These are phyloP conservation scores for Kalmusia sp. DNA, from an alignment of 2,329 filamentous ascomycete species.

Conservation along the genomic window DNA sequence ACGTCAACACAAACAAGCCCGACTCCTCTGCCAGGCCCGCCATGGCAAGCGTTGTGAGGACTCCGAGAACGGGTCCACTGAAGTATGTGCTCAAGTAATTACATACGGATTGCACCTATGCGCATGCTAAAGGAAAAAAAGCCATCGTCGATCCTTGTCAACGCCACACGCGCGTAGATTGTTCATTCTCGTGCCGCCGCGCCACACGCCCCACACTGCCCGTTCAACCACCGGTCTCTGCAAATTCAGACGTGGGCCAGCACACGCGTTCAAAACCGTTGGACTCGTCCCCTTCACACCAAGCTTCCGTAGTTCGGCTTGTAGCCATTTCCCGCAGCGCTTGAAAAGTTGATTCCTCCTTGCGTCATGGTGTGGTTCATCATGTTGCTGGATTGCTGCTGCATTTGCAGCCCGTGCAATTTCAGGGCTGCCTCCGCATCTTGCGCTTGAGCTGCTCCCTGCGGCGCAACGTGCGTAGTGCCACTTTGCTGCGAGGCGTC, in stretches of 20 bases:
- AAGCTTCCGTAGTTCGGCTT: conserved; percentile 18
- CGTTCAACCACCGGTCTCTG: not conserved
- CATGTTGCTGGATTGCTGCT: conserved; percentile 23
- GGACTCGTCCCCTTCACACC: not conserved
- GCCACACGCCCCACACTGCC: conserved; percentile 1
- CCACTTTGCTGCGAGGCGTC: conserved; percentile 5
- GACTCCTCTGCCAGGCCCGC: too few species aligned
- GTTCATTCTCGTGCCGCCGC: not conserved
- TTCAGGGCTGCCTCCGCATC: conserved; percentile 21
- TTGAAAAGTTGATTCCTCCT: conserved; percentile 18
- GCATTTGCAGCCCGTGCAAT: conserved; percentile 27
- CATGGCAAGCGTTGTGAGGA: too few species aligned
- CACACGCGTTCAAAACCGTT: not conserved
- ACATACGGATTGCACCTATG: not conserved
- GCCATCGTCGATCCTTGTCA: too few species aligned
- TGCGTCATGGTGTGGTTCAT: conserved; percentile 21
- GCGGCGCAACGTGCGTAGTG: not conserved
- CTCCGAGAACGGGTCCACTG: too few species aligned
- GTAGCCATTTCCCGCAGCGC: conserved; percentile 12
- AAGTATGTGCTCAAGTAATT: not conserved
- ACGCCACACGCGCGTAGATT: not conserved
- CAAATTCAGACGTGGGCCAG: not conserved
- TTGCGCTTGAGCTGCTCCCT: not conserved
- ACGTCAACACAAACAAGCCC: too few species aligned
- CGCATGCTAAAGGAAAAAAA: not conserved